Conservation (phyloP, 257 asterid species). For the Penstemon eatonii region DNA sequence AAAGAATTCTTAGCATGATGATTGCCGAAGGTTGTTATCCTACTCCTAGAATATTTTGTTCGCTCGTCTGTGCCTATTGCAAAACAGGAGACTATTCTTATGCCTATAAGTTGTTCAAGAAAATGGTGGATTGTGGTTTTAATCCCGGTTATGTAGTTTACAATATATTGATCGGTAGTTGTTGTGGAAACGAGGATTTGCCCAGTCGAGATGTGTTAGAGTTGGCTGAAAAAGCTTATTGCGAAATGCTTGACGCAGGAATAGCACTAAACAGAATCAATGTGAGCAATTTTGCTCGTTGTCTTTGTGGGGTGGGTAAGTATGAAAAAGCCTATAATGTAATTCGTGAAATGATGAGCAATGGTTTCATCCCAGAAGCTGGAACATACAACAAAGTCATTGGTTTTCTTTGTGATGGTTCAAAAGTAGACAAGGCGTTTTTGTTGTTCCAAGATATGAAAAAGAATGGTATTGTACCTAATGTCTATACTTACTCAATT, state of each 20-base stretch:
- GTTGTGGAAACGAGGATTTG: conserved; percentile 68
- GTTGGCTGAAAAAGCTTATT: conserved; percentile 79
- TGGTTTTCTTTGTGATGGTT: conserved; percentile 69
- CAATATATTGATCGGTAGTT: conserved; percentile 84
- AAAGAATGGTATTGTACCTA: conserved; percentile 61
- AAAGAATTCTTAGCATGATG: conserved; percentile 86
- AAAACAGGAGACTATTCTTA: conserved; percentile 67
- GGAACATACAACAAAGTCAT: conserved; percentile 85
- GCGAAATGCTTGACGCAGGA: conserved; percentile 68
- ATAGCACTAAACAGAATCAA: conserved; percentile 71
- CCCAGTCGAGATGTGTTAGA: conserved; percentile 57
- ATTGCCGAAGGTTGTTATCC: conserved; percentile 95
- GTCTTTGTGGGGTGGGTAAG: conserved; percentile 74
- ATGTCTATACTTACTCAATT: conserved; percentile 84
- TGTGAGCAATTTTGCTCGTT: conserved; percentile 65
- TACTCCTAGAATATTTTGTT: conserved; percentile 69
- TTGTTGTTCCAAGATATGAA: conserved; percentile 76
- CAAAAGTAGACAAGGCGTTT: conserved; percentile 83
- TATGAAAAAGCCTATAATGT: conserved; percentile 68
- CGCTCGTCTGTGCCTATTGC: conserved; percentile 83
- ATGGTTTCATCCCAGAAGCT: conserved; percentile 80
- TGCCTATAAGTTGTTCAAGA: conserved; percentile 82
- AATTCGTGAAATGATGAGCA: conserved; percentile 72
- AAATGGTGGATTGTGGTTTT: conserved; percentile 71
- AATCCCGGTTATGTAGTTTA: conserved; percentile 86